These are phyloP conservation scores for Tephrocybe sp. DNA, from an alignment of 768 basidiomycete species.

Conservation along the genomic window DNA sequence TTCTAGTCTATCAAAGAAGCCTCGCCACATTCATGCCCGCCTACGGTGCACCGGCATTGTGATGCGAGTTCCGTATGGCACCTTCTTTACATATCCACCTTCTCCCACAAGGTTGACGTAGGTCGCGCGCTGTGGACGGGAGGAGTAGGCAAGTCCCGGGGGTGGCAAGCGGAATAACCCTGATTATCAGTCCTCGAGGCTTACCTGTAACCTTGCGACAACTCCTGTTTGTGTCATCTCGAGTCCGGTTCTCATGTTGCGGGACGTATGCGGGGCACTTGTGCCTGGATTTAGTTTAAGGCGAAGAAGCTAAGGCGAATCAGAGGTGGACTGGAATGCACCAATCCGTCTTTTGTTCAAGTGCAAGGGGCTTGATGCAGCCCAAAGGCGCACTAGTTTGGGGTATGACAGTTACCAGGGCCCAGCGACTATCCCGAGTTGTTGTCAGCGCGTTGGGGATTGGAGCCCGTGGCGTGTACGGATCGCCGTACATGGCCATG, in stretches of 20 bases:
- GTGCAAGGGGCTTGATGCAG: not conserved
- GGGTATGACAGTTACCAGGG: not conserved
- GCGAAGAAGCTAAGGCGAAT: too few relatives aligned
- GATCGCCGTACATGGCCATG: not conserved
- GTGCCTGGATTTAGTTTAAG: constrained; percentile 2
- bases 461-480: too few relatives aligned
- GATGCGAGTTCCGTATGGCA: not conserved
- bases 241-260: constrained; percentile 4
- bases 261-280: not conserved
- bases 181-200: not conserved
- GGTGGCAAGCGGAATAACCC: not conserved
- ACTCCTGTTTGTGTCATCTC: not conserved
- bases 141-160: not conserved
- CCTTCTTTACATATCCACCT: too few relatives aligned
- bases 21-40: constrained; percentile 2
- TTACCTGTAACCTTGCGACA: too few relatives aligned
- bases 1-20: constrained; percentile 2
- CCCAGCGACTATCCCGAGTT: not conserved
- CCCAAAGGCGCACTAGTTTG: not conserved
- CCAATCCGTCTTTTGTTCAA: not conserved
- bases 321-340: not conserved
- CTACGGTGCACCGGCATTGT: not conserved
- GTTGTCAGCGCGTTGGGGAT: not conserved
- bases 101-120: not conserved
- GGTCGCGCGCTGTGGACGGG: constrained; percentile 4